These are phyloP conservation scores for Ballota nigra DNA, from an alignment of 257 asterid species.

Conservation along the genomic window DNA sequence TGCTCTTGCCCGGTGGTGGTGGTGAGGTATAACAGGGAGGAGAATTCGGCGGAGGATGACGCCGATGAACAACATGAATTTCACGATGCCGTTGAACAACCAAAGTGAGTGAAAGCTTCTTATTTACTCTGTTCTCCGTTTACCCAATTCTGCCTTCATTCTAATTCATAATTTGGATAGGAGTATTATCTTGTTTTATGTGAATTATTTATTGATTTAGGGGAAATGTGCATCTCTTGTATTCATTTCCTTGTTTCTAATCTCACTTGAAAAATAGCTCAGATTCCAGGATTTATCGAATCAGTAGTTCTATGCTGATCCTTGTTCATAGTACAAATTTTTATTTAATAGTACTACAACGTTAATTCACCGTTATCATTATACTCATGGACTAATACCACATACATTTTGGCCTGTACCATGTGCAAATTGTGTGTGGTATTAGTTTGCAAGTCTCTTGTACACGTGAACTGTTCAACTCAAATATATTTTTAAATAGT, in stretches of 20 bases:
- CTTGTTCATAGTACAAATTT: too few relatives aligned
- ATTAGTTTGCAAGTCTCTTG: too few relatives aligned
- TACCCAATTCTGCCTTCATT: not conserved
- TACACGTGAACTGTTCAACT: too few relatives aligned
- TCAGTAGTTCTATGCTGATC: too few relatives aligned
- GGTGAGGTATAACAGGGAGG: constrained; percentile 39
- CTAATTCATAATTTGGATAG: not conserved
- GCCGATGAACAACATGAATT: constrained; percentile 7
- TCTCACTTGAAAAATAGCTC: too few relatives aligned
- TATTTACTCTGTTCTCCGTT: not conserved
- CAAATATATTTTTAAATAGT: too few relatives aligned
- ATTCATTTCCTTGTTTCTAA: not conserved
- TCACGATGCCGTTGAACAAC: constrained; percentile 32
- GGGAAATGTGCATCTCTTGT: not conserved
- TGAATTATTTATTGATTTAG: not conserved
- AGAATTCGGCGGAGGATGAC: not conserved
- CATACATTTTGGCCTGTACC: too few relatives aligned
- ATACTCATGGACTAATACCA: too few relatives aligned
- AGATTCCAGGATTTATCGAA: too few relatives aligned
- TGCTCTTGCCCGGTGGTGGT: constrained; percentile 71
- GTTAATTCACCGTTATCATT: too few relatives aligned
- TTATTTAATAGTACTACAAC: too few relatives aligned
- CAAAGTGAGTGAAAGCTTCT: constrained; percentile 18
- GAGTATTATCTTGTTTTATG: not conserved
- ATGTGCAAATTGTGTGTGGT: too few relatives aligned